Conservation (phyloP, 495 filamentous ascomycete genomes). For the Neurospora cerealis region DNA sequence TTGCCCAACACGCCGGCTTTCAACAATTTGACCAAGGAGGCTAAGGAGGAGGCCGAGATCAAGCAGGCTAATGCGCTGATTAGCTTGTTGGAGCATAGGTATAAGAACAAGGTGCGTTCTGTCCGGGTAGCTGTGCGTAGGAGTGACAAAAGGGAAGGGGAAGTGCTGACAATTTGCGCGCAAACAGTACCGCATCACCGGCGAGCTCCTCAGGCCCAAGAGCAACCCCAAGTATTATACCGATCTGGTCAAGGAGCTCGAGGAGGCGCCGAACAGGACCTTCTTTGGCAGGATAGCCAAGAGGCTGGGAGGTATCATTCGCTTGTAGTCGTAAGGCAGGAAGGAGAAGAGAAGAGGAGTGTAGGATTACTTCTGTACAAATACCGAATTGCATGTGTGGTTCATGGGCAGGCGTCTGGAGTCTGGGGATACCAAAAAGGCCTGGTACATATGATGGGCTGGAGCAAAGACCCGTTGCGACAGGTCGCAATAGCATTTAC, state of each 20-base stretch:
- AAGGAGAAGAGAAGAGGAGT: neutral
- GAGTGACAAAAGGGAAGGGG: too few species aligned
- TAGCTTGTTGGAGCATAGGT: slow-evolving; percentile 64
- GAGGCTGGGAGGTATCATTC: slow-evolving; percentile 53
- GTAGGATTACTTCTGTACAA: slow-evolving; percentile 6
- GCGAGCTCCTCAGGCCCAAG: slow-evolving; percentile 52
- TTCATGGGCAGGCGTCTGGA: neutral
- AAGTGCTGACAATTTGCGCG: too few species aligned
- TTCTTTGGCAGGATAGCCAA: slow-evolving; percentile 46
- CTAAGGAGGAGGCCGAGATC: slow-evolving; percentile 25
- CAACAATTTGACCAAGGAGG: neutral
- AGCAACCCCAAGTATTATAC: slow-evolving; percentile 72
- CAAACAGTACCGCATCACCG: slow-evolving; percentile 55
- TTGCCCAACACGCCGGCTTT: slow-evolving; percentile 15
- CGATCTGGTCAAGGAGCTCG: slow-evolving; percentile 59
- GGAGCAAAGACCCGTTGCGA: neutral
- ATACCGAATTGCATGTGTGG: neutral
- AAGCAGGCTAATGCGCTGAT: slow-evolving; percentile 64
- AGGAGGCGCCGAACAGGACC: slow-evolving; percentile 56
- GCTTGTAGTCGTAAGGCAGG: slow-evolving; percentile 29
- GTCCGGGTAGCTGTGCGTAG: too few species aligned
- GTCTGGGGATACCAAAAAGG: neutral
- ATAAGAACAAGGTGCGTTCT: slow-evolving; percentile 54
- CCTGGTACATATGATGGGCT: neutral
- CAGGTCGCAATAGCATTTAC: neutral